phyloP scores from a whole-genome alignment of 1,284 basidiomycete genomes.

The Vanrija pseudolonga region DNA sequence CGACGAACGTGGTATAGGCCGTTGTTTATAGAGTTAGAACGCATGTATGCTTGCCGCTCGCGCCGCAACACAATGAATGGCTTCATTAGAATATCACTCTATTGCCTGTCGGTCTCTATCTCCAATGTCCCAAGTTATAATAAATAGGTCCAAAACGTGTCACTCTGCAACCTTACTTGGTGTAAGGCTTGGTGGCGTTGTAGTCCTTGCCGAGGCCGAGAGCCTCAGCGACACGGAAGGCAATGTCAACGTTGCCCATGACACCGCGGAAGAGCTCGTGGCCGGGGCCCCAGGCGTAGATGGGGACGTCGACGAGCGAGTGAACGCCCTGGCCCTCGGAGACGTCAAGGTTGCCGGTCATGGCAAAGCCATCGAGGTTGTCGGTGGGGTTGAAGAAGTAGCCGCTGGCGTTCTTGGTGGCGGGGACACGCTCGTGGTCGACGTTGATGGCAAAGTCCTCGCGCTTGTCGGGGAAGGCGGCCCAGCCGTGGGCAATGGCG shows the following conservation, averaged over 20 bases:
- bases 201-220: slow-evolving; percentile 39
- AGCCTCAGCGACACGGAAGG: slow-evolving; percentile 45
- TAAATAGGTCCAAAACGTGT: too few species aligned
- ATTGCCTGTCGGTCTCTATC: too few species aligned
- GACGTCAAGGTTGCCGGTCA: slow-evolving; percentile 46
- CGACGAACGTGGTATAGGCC: not conserved
- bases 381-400: slow-evolving; percentile 48
- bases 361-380: slow-evolving; percentile 40
- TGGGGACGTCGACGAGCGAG: slow-evolving; percentile 45
- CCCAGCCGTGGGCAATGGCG: slow-evolving; percentile 46
- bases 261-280: slow-evolving; percentile 47
- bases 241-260: slow-evolving; percentile 42
- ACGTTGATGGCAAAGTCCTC: slow-evolving; percentile 39
- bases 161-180: slow-evolving; percentile 14
- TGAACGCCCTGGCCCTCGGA: slow-evolving; percentile 46
- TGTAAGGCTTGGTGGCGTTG: slow-evolving; percentile 35
- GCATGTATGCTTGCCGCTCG: too few species aligned
- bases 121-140: too few species aligned
- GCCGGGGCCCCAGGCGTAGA: slow-evolving; percentile 49
- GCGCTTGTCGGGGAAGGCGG: slow-evolving; percentile 44
- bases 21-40: too few species aligned
- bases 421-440: slow-evolving; percentile 40
- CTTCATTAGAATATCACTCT: too few species aligned
- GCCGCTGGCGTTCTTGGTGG: slow-evolving; percentile 28
- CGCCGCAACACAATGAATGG: too few species aligned